Evolutionary conservation across 257 asterid genomes (phyloP).

Genomic region (Vinca minor): DNA sequence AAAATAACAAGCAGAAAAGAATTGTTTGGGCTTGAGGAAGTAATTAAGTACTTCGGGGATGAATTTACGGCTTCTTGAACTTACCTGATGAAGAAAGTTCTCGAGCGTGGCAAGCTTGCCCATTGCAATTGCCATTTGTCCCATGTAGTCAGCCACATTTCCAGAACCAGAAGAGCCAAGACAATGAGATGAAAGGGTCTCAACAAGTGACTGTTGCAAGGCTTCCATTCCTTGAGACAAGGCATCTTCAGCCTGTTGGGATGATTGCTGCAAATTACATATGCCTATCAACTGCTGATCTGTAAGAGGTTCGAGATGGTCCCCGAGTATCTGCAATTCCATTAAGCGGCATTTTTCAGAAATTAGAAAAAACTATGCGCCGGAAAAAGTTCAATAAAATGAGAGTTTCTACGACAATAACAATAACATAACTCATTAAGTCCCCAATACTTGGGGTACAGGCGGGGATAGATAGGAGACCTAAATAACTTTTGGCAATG

Average conservation of each 20-base stretch:
- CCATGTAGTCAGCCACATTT: conserved; percentile 73
- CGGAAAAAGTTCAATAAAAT: neutral
- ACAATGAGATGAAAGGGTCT: conserved; percentile 59
- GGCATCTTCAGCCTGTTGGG: conserved; percentile 93
- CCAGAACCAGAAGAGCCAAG: conserved; percentile 38
- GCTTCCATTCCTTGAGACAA: conserved; percentile 97
- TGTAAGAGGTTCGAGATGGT: conserved; percentile 71
- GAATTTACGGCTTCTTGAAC: neutral
- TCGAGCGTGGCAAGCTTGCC: conserved; percentile 60
- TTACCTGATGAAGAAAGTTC: conserved; percentile 71
- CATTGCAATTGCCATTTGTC: conserved; percentile 84
- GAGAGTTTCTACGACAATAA: neutral
- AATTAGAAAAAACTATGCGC: neutral
- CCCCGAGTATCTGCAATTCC: conserved; percentile 55
- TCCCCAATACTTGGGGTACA: no score
- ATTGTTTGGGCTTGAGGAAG: no score
- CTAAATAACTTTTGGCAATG: no score
- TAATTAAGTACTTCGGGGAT: neutral
- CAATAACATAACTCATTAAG: no score
- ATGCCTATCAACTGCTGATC: conserved; percentile 74
- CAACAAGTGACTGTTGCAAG: conserved; percentile 62
- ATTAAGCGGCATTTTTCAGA: neutral
- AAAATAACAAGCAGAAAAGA: no score
- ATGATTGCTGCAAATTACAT: conserved; percentile 73
- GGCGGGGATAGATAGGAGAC: no score